A percentile compares a stretch with the other conserved stretches of the same genome.
phyloP scores from a whole-genome alignment of 345 rosid species.

The Rhizophora mangle region DNA sequence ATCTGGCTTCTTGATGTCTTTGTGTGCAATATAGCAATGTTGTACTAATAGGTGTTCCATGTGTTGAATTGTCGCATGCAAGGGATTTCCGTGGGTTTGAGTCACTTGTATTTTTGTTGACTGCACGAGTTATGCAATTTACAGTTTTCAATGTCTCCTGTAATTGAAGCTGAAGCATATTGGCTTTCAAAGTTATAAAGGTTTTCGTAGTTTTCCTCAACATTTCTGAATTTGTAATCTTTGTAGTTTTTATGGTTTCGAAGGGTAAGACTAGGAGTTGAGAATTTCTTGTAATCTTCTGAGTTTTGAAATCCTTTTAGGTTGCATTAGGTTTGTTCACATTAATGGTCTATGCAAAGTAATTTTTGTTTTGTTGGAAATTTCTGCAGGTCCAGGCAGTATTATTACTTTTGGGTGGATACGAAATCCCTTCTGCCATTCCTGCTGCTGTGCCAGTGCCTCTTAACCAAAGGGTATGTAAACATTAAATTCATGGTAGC shows the following conservation, averaged over 20 bases:
- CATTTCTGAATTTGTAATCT: too few species aligned
- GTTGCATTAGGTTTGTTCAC: neutral
- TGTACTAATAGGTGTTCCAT: neutral
- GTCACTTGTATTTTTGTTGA: neutral
- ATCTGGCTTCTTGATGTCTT: neutral
- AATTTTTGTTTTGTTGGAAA: neutral
- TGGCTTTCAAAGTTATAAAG: neutral
- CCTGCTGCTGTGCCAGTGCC: slow-evolving; percentile 31
- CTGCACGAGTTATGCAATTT: neutral
- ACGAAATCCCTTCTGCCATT: slow-evolving; percentile 43
- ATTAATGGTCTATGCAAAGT: neutral
- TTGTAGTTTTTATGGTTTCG: neutral
- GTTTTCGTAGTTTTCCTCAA: too few species aligned
- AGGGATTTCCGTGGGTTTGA: neutral
- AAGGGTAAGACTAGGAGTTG: neutral
- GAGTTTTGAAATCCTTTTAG: neutral
- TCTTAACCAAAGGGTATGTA: slow-evolving; percentile 23
- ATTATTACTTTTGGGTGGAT: slow-evolving; percentile 43
- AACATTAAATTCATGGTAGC: neutral
- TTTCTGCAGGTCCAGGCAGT: slow-evolving; percentile 45
- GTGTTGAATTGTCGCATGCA: neutral
- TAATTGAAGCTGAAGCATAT: neutral
- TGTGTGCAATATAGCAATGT: neutral
- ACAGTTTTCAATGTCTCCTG: neutral
- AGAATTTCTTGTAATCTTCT: neutral